Percentiles rank a stretch among this genome's conserved stretches.
Conservation (phyloP, 2,329 filamentous ascomycete genomes). For the Peltaster fructicola region DNA sequence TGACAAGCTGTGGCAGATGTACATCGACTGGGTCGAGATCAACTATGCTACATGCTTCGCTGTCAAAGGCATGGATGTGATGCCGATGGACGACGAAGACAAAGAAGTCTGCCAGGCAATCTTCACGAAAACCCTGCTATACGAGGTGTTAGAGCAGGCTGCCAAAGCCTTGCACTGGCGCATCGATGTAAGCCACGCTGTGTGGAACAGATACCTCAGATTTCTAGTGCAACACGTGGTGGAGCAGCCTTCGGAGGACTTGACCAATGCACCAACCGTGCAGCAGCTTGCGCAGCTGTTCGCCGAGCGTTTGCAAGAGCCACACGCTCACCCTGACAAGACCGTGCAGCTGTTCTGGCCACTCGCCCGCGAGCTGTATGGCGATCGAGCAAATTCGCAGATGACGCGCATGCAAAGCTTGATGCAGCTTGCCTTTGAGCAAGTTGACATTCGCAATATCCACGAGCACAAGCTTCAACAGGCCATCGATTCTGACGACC, state of each 20-base stretch:
- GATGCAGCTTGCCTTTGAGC: constrained; percentile 44
- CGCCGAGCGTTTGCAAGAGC: constrained; percentile 50
- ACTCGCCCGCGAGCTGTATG: constrained; percentile 49
- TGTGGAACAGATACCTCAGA: constrained; percentile 61
- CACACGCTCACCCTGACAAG: constrained; percentile 57
- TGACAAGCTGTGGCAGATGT: constrained; percentile 55
- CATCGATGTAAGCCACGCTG: constrained; percentile 55
- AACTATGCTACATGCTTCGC: constrained; percentile 49
- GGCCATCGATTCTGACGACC: constrained; percentile 39
- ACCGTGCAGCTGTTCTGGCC: constrained; percentile 59
- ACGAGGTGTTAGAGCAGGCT: constrained; percentile 54
- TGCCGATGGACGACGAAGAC: constrained; percentile 45
- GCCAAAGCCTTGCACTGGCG: constrained; percentile 56
- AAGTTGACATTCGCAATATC: constrained; percentile 39
- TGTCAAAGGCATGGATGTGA: constrained; percentile 28
- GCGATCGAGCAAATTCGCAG: constrained; percentile 51
- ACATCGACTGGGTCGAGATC: constrained; percentile 61
- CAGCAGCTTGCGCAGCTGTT: constrained; percentile 52
- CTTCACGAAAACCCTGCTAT: constrained; percentile 49
- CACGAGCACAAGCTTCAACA: constrained; percentile 49
- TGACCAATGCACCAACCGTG: constrained; percentile 40
- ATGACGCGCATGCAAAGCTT: constrained; percentile 52
- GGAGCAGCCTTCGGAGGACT: constrained; percentile 34
- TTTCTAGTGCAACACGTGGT: constrained; percentile 52
- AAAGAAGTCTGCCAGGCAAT: constrained; percentile 50